Percentiles rank a stretch among this genome's conserved stretches.
Evolutionary conservation across 306 rosid species (phyloP).

Genomic region (Mucuna pruriens): DNA sequence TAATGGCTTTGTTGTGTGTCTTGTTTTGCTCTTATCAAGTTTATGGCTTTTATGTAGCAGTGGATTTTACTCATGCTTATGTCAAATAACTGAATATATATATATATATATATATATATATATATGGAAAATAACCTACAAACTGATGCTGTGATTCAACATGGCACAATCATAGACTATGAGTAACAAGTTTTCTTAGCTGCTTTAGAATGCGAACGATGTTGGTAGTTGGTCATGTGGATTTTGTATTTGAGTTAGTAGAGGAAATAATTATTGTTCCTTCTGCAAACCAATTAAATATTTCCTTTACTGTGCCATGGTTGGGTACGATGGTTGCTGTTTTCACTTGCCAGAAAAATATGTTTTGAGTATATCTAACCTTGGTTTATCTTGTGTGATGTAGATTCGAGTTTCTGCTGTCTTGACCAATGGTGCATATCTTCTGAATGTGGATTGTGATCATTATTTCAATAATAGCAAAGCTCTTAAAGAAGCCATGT

Average conservation of each 20-base stretch:
- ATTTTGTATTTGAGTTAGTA: background rate
- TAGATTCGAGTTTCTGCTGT: slow-evolving; percentile 99
- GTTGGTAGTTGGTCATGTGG: slow-evolving; percentile 12
- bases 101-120: no score
- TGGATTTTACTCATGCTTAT: slow-evolving; percentile 7
- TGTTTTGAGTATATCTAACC: slow-evolving; percentile 39
- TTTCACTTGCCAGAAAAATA: background rate
- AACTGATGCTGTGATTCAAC: slow-evolving; percentile 15
- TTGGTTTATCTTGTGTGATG: slow-evolving; percentile 37
- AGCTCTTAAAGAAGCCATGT: slow-evolving; percentile 99
- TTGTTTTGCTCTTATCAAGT: background rate
- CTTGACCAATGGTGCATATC: slow-evolving; percentile 95
- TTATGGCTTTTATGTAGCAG: slow-evolving; percentile 13
- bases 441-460: slow-evolving; percentile 96
- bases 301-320: background rate
- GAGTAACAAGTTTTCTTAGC: background rate
- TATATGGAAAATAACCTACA: slow-evolving; percentile 1
- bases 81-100: slow-evolving; percentile 19
- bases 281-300: background rate
- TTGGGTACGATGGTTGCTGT: background rate
- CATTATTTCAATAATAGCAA: slow-evolving; percentile 98
- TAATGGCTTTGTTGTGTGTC: background rate
- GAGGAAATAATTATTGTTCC: background rate
- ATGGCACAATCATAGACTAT: background rate
- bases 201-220: slow-evolving; percentile 26